Evolutionary conservation across 257 asterid species (phyloP).

Genomic region (Nyctanthes arbortristis): DNA sequence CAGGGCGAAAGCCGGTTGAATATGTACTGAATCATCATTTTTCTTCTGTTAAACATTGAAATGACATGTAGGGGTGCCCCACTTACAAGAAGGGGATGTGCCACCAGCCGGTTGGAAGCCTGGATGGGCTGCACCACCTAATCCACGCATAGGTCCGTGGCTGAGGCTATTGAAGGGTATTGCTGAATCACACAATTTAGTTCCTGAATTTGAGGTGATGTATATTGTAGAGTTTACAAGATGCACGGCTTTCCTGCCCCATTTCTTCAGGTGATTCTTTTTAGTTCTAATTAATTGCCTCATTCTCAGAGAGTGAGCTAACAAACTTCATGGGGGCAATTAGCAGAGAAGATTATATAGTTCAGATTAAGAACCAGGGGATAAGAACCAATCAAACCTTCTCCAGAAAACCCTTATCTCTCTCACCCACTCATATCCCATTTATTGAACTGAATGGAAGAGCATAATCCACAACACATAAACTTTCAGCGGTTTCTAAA

Average conservation of each 20-base stretch:
- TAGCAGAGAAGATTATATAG: too few species aligned
- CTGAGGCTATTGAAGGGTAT: constrained; percentile 34
- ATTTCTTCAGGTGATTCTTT: too few species aligned
- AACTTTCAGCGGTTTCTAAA: background rate
- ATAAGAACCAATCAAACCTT: too few species aligned
- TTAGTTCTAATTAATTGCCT: background rate
- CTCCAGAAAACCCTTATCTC: too few species aligned
- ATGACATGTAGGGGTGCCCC: constrained; percentile 36
- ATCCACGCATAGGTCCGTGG: constrained; percentile 44
- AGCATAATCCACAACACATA: background rate
- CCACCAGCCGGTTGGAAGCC: constrained; percentile 37
- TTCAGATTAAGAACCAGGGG: too few species aligned
- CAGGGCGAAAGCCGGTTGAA: background rate
- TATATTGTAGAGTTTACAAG: background rate
- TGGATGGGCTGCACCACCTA: constrained; percentile 48
- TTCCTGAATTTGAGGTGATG: constrained; percentile 39
- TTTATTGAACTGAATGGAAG: background rate
- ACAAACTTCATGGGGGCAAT: too few species aligned
- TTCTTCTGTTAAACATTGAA: background rate
- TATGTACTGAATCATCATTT: background rate
- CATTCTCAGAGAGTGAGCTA: background rate
- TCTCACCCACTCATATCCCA: background rate
- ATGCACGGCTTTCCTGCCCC: background rate
- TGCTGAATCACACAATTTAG: constrained; percentile 32
- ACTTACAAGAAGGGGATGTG: constrained; percentile 32